Conservation (phyloP, 495 filamentous ascomycete genomes). For the Penicillium mononematosum region DNA sequence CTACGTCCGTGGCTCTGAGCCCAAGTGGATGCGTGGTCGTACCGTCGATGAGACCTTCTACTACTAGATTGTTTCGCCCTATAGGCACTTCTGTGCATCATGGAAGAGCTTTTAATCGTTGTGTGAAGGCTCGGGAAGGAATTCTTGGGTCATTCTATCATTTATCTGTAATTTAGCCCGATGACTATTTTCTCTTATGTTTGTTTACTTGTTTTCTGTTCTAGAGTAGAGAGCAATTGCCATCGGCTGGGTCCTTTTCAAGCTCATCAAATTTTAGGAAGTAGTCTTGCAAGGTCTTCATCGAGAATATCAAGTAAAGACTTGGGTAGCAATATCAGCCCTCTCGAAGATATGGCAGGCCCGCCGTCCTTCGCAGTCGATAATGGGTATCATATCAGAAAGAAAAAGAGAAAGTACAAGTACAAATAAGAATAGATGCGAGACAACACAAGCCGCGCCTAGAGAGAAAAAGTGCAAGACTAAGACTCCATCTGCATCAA, state of each 20-base stretch:
- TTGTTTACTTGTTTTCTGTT: constrained; percentile 20
- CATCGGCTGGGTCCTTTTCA: constrained; percentile 14
- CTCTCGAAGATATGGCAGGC: neutral
- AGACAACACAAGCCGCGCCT: neutral
- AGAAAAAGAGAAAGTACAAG: constrained; percentile 5
- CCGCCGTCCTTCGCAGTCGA: constrained; percentile 4
- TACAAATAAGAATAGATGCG: neutral
- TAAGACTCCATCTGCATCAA: constrained; percentile 16
- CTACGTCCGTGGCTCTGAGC: constrained; percentile 90
- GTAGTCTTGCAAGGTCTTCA: neutral
- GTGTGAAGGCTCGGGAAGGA: constrained; percentile 10
- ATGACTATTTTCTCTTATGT: constrained; percentile 31
- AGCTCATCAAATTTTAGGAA: constrained; percentile 4
- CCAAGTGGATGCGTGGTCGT: constrained; percentile 83
- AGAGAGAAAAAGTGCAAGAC: constrained; percentile 1
- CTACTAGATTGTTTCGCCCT: constrained; percentile 50
- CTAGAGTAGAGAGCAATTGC: constrained; percentile 32
- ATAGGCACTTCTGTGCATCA: constrained; percentile 8
- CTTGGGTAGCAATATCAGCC: neutral
- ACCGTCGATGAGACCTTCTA: constrained; percentile 93
- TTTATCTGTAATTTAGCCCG: constrained; percentile 39
- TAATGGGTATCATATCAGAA: constrained; percentile 19
- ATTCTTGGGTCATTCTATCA: constrained; percentile 23
- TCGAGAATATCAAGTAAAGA: neutral
- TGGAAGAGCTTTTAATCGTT: constrained; percentile 18